Evolutionary conservation across 108 stramenopile genomes (phyloP).

Genomic region (Nitzschia inconspicua): DNA sequence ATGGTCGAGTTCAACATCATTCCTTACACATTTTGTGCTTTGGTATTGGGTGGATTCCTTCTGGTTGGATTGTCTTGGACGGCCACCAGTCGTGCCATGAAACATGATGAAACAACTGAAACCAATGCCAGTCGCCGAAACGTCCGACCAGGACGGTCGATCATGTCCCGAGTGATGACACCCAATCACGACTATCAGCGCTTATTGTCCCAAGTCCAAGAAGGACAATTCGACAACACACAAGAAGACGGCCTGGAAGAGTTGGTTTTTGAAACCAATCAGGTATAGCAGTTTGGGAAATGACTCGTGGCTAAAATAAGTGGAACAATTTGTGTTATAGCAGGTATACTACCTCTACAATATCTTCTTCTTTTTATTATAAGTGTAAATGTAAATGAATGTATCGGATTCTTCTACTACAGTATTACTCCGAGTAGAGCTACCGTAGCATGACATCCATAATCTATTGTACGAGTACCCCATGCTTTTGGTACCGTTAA

Average conservation of each 20-base stretch:
- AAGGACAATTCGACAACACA: background rate
- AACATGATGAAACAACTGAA: background rate
- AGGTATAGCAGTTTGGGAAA: slow-evolving; percentile 14
- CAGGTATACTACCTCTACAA: too few species aligned
- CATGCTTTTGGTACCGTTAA: too few species aligned
- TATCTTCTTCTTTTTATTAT: too few species aligned
- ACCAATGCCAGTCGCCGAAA: background rate
- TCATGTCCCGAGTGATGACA: background rate
- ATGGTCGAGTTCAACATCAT: slow-evolving; percentile 46
- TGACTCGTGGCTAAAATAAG: too few species aligned
- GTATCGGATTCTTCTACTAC: too few species aligned
- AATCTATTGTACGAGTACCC: too few species aligned
- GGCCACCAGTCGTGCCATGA: slow-evolving; percentile 6
- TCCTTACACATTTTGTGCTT: slow-evolving; percentile 19
- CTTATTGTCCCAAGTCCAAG: background rate
- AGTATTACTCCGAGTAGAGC: too few species aligned
- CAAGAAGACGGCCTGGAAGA: slow-evolving; percentile 7
- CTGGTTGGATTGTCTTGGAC: slow-evolving; percentile 18
- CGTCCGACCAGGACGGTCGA: background rate
- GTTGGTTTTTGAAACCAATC: slow-evolving; percentile 29
- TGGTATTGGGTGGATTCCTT: slow-evolving; percentile 29
- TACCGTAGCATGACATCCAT: too few species aligned
- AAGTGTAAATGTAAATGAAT: too few species aligned
- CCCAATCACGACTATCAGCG: slow-evolving; percentile 20
- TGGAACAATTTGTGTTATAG: too few species aligned